Base-by-base conservation (phyloP, 495 filamentous ascomycete genomes). In the Aspergillus diversus region DNA sequence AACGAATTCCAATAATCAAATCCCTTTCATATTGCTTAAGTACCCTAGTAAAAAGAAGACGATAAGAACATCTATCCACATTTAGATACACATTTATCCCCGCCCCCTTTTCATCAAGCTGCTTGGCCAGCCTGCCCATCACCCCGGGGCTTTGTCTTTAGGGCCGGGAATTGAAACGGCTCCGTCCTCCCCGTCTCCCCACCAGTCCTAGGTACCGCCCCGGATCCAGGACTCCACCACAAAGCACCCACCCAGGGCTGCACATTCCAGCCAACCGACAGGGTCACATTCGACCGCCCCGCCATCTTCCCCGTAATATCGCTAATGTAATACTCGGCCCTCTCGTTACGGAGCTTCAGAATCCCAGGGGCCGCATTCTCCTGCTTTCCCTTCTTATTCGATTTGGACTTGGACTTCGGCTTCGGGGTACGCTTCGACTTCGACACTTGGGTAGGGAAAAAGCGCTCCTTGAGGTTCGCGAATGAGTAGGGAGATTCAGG, bases 171-270 rank as follows among this genome's bases (percentile, higher is more conserved):
- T 43, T 77, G 79, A 77, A 97, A 97, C 43, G 71, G 73, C 73
- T 85, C 83, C 73, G 87, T 92, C 64, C 78, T 67, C 31, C 89
- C 89, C 66, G 67, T 80, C 73, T 73, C 86, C 75, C 92, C 92
- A 87, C 51, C 77, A 60, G 63, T 92, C 84, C 70, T 81, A 66
- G 70, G 88, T 82, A 71, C 72, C 61, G 77, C 71, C 73, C 82
- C 76, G 70, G 85, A 70, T 17, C 71, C 69, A 67, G 73, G 71
- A 73, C 86, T 86, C 94, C 93, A 97, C 33, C 87, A 87, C 78
- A 98, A 74, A 27, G 89, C 79, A 21, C 95, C 95, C 21, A 98
- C 92, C 92, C 93, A 97, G 37, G 95, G 95, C 84, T 99, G 95
- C 63, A 97, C 90, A 81, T 97, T 97, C 88, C 93, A 99, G 60